Evolutionary conservation across 1,284 basidiomycete genomes (phyloP), one percentile per base, ranked within the genome.

Genomic region (Heliocybe sulcata): DNA sequence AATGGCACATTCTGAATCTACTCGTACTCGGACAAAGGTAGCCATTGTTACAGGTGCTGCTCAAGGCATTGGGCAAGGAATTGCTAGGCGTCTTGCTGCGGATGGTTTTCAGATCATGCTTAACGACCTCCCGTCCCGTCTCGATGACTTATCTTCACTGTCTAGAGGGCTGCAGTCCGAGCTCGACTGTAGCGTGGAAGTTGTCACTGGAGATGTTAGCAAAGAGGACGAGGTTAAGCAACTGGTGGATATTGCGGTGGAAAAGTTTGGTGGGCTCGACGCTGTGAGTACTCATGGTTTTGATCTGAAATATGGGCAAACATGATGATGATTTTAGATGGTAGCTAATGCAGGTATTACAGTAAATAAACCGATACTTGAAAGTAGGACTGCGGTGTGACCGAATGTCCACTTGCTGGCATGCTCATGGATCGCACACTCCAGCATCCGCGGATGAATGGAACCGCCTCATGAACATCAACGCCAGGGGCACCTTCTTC

Each of bases 191-290:
- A n/a, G 38, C 16, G 19, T 16, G 16, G 19, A 42, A 42, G 38
- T 42, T 16, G 16, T 42, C n/a, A 6, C n/a, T n/a, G 64, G 57
- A 20, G 69, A 71, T 54, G 63, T 69, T 8, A 59, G 61, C 20
- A 42, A 56, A 8, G 65, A 69, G 53, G 51, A 45, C 22, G 64
- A 69, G 1, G 68, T 71, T 1, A 58, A 64, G 53, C 57, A 45
- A 16, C 57, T 66, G 23, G 58, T 71, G 3, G 51, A 56, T 6
- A 35, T 57, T 11, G 56, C 61, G 2, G 66, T 65, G 8, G 35
- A 57, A 23, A 52, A 56, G 26, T 56, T 69, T 3, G 69, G 68
- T 9, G 57, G 65, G 20, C 52, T 69, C n/a, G 66, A 70, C 50
- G 69, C 65, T 20, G 64, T 64, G 20, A 53, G 61, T 56, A 23